phyloP scores from a whole-genome alignment of 2,329 filamentous ascomycete species.

The Exophiala lecanii-corni region DNA sequence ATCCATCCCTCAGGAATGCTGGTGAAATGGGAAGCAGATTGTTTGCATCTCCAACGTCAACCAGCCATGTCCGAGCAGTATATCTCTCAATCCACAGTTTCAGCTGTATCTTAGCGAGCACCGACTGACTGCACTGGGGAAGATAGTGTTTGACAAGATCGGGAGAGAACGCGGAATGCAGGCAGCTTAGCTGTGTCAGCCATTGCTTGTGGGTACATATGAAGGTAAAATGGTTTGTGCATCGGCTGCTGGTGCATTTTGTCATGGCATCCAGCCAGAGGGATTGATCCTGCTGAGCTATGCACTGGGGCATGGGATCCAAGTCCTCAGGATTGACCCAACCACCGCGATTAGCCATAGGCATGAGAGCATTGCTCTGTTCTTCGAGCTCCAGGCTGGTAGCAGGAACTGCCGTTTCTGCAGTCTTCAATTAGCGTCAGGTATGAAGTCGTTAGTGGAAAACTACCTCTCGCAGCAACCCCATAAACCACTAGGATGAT shows the following conservation, averaged over 20 bases:
- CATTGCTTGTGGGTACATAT: constrained; percentile 34
- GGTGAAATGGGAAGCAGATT: constrained; percentile 29
- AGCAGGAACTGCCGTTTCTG: constrained; percentile 2
- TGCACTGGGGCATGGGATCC: constrained; percentile 33
- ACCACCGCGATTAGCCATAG: constrained; percentile 25
- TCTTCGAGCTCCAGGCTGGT: background rate
- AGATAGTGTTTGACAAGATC: constrained; percentile 28
- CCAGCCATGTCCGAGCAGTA: constrained; percentile 33
- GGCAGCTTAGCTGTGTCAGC: constrained; percentile 32
- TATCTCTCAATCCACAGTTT: constrained; percentile 29
- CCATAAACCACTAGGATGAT: background rate
- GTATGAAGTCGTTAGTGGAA: too few relatives aligned
- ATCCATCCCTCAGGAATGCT: constrained; percentile 28
- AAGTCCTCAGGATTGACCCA: constrained; percentile 36
- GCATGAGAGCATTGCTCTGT: constrained; percentile 7
- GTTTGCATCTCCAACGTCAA: constrained; percentile 31
- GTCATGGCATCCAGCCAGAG: constrained; percentile 32
- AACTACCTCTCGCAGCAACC: constrained; percentile 10
- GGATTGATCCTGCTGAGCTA: constrained; percentile 32
- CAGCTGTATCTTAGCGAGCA: constrained; percentile 33
- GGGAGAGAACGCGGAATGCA: constrained; percentile 30
- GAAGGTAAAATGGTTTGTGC: constrained; percentile 31
- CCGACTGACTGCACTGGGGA: constrained; percentile 30
- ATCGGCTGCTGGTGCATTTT: constrained; percentile 29
- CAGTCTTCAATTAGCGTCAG: constrained; percentile 3